These are phyloP conservation scores for Graphilbum fragrans DNA, from an alignment of 2,329 filamentous ascomycete genomes.

Conservation along the genomic window DNA sequence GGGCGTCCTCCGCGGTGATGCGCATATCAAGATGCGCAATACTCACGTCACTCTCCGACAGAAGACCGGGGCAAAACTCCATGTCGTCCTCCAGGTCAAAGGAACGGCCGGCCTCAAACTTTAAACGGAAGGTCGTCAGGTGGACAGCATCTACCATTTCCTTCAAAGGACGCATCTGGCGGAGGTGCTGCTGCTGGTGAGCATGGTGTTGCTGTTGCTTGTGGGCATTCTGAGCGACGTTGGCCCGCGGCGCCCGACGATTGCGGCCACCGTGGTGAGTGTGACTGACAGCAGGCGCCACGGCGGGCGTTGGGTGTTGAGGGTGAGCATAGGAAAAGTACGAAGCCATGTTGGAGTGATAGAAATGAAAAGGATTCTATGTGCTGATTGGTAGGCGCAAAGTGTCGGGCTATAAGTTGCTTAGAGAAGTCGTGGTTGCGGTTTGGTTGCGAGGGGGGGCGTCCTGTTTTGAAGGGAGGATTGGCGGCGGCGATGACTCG, in stretches of 20 bases:
- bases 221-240: constrained; percentile 69
- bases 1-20: too few relatives aligned
- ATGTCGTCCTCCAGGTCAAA: constrained; percentile 95
- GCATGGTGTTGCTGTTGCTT: constrained; percentile 41
- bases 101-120: constrained; percentile 83
- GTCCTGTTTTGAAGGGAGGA: too few relatives aligned
- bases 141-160: constrained; percentile 70
- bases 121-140: constrained; percentile 66
- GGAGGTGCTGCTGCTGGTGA: constrained; percentile 57
- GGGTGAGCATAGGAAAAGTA: constrained; percentile 52
- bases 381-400: not conserved
- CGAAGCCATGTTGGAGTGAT: constrained; percentile 37
- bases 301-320: constrained; percentile 42
- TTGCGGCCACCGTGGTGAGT: constrained; percentile 76
- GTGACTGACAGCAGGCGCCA: constrained; percentile 48
- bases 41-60: constrained; percentile 90
- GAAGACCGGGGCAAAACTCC: constrained; percentile 84
- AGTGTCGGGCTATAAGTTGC: not conserved
- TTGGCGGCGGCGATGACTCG: not conserved
- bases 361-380: not conserved
- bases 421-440: not conserved
- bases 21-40: too few relatives aligned
- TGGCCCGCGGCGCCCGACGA: constrained; percentile 70
- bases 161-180: constrained; percentile 74
- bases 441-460: not conserved